These are phyloP conservation scores for Saccharomycopsis synnaedendra DNA, from an alignment of 805 yeast species.

Conservation along the genomic window DNA sequence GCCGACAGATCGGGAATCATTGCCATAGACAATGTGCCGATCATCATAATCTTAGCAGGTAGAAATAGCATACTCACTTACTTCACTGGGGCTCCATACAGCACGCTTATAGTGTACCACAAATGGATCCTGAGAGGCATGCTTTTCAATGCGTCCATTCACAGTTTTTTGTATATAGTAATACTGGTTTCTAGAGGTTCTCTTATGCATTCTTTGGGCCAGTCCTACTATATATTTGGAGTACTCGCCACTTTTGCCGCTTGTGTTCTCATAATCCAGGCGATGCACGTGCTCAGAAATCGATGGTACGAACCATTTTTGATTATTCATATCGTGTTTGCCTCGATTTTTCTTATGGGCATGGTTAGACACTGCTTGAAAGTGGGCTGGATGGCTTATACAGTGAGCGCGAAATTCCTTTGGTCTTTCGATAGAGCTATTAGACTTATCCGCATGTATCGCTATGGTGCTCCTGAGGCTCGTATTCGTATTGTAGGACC, in stretches of 20 bases:
- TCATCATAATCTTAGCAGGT: conserved; percentile 51
- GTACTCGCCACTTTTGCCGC: conserved; percentile 5
- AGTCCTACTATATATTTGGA: conserved; percentile 6
- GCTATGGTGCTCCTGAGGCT: not conserved
- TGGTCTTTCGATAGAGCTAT: conserved; percentile 7
- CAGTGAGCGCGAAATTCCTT: not conserved
- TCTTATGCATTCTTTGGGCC: not conserved
- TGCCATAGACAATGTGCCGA: conserved; percentile 35
- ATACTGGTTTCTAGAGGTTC: not conserved
- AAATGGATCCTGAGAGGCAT: conserved; percentile 46
- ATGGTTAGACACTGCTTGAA: conserved; percentile 8
- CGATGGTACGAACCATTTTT: conserved; percentile 10
- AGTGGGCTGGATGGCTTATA: conserved; percentile 9
- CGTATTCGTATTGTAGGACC: not conserved
- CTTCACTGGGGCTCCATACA: conserved; percentile 51
- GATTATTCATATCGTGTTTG: conserved; percentile 3
- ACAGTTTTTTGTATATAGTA: conserved; percentile 2
- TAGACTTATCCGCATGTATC: conserved; percentile 1
- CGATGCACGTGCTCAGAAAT: conserved; percentile 5
- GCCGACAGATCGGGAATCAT: conserved; percentile 29
- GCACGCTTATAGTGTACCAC: conserved; percentile 56
- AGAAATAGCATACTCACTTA: conserved; percentile 56
- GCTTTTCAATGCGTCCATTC: conserved; percentile 18
- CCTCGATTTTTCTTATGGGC: conserved; percentile 4
- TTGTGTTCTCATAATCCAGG: conserved; percentile 1